Percentiles rank a stretch among this genome's conserved stretches.
phyloP scores from a whole-genome alignment of 768 basidiomycete genomes.

The Naganishia vaughanmartiniae region DNA sequence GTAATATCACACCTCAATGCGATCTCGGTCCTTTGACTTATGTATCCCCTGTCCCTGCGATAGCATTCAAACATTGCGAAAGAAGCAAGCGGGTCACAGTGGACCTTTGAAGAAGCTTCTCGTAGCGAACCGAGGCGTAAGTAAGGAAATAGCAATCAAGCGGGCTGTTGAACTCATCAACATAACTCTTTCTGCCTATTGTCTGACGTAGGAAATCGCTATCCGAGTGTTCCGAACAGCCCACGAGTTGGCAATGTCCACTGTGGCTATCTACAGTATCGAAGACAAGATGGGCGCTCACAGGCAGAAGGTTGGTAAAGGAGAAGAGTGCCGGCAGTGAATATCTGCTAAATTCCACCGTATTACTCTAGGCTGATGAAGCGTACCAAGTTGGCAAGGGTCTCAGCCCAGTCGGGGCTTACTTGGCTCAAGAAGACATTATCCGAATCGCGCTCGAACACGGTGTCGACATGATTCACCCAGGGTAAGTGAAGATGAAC shows the following conservation, averaged over 20 bases:
- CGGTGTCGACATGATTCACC: constrained; percentile 99
- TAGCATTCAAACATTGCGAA: constrained; percentile 47
- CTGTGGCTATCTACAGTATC: constrained; percentile 95
- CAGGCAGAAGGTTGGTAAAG: constrained; percentile 67
- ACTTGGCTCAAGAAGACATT: constrained; percentile 96
- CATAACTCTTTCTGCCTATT: constrained; percentile 53
- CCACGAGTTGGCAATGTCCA: constrained; percentile 98
- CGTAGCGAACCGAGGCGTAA: constrained; percentile 53
- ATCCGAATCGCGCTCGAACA: constrained; percentile 94
- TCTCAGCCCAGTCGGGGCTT: constrained; percentile 90
- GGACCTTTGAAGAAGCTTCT: constrained; percentile 53
- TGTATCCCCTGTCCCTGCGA: not conserved
- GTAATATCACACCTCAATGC: not conserved
- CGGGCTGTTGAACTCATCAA: not conserved
- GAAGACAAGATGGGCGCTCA: constrained; percentile 97
- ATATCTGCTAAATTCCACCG: constrained; percentile 45
- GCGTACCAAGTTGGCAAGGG: constrained; percentile 98
- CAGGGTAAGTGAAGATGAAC: constrained; percentile 63
- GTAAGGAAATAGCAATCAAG: not conserved
- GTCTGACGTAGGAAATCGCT: constrained; percentile 70
- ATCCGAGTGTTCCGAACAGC: constrained; percentile 97
- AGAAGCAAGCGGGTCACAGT: constrained; percentile 51
- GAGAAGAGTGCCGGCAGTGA: constrained; percentile 53
- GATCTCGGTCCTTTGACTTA: not conserved
- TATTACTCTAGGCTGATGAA: constrained; percentile 70